Evolutionary conservation across 208 protist species (phyloP).

Genomic region (Acanthamoeba lenticulata): DNA sequence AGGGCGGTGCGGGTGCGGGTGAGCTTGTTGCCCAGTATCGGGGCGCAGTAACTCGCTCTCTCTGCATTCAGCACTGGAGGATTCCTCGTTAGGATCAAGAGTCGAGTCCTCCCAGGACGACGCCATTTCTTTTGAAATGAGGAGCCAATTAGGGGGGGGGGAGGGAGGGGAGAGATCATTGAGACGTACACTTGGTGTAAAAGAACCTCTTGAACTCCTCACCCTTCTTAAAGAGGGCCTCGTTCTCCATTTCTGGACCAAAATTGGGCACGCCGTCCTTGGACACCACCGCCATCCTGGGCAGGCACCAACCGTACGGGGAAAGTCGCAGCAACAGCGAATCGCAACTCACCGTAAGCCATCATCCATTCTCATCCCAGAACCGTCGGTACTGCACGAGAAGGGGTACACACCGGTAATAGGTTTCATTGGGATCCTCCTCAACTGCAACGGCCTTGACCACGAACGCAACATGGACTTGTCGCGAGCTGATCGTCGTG

Average conservation of each 20-base stretch:
- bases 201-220: slow-evolving; percentile 77
- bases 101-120: too few relatives aligned
- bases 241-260: slow-evolving; percentile 70
- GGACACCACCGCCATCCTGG: slow-evolving; percentile 70
- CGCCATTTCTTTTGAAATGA: background rate
- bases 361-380: background rate
- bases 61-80: slow-evolving; percentile 77
- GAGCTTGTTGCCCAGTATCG: slow-evolving; percentile 76
- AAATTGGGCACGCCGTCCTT: slow-evolving; percentile 76
- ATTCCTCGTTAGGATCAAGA: too few relatives aligned
- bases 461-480: slow-evolving; percentile 75
- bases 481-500: slow-evolving; percentile 79
- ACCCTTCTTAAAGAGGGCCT: slow-evolving; percentile 76
- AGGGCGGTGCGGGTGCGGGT: slow-evolving; percentile 75
- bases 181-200: slow-evolving; percentile 73
- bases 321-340: background rate
- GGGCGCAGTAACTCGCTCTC: slow-evolving; percentile 74
- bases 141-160: background rate
- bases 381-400: background rate
- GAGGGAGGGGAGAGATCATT: background rate
- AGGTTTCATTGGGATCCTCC: slow-evolving; percentile 70
- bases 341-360: too few relatives aligned
- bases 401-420: slow-evolving; percentile 60
- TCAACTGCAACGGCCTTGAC: slow-evolving; percentile 69
- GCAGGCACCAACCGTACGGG: background rate